A percentile compares a stretch with the other conserved stretches of the same genome.
Evolutionary conservation across 805 yeast species (phyloP).

Genomic region (Metschnikowia gelsemii): DNA sequence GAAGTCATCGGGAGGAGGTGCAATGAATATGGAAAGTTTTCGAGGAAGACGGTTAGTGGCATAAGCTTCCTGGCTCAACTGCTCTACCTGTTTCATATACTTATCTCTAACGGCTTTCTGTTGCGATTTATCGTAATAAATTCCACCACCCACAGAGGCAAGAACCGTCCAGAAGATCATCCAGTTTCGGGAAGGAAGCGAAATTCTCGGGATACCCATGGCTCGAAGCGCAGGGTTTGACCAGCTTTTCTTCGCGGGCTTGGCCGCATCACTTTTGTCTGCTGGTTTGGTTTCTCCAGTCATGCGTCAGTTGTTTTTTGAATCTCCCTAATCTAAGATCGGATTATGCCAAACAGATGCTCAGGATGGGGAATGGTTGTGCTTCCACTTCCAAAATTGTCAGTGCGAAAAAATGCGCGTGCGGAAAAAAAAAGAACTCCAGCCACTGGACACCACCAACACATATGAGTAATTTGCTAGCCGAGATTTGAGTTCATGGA

Average conservation of each 20-base stretch:
- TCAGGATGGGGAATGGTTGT: not conserved
- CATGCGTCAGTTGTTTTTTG: constrained; percentile 2
- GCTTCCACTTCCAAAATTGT: constrained; percentile 8
- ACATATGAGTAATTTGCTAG: no score
- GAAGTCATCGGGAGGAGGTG: constrained; percentile 97
- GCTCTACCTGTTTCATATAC: constrained; percentile 62
- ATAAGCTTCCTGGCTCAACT: constrained; percentile 47
- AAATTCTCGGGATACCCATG: constrained; percentile 77
- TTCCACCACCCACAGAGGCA: constrained; percentile 68
- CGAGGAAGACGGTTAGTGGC: constrained; percentile 59
- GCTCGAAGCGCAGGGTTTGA: constrained; percentile 78
- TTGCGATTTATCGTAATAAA: constrained; percentile 72
- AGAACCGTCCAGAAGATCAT: constrained; percentile 77
- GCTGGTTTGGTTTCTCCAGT: constrained; percentile 10
- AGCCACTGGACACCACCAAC: no score
- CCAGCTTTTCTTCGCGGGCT: constrained; percentile 42
- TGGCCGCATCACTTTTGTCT: constrained; percentile 1
- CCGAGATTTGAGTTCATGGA: no score
- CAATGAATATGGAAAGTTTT: constrained; percentile 75
- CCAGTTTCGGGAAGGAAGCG: constrained; percentile 93
- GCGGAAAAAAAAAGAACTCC: not conserved
- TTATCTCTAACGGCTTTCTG: constrained; percentile 62
- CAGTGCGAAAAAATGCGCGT: constrained; percentile 5
- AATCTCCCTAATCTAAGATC: not conserved
- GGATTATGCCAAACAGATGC: not conserved